These are phyloP conservation scores for Boletus rubroflammeus DNA, from an alignment of 768 basidiomycete species.

Conservation along the genomic window DNA sequence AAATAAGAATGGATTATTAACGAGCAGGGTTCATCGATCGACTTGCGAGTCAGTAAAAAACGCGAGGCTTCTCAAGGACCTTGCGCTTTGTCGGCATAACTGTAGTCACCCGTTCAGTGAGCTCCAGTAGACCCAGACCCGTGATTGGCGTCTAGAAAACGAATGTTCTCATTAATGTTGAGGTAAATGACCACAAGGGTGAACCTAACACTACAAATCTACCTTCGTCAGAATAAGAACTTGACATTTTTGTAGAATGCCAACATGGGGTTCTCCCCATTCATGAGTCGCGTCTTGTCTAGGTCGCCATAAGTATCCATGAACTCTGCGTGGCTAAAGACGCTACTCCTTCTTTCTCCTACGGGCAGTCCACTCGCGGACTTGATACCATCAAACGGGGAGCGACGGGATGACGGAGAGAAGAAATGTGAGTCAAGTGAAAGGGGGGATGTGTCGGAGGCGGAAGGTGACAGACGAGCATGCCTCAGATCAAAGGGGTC, in stretches of 20 bases:
- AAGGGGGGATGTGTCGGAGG: constrained; percentile 46
- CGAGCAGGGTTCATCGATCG: background rate
- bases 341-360: constrained; percentile 75
- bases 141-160: background rate
- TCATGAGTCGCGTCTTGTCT: constrained; percentile 62
- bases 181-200: background rate
- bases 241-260: constrained; percentile 93
- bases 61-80: background rate
- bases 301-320: constrained; percentile 81
- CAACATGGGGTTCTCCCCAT: constrained; percentile 85
- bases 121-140: background rate
- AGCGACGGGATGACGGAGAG: constrained; percentile 52
- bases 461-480: constrained; percentile 50
- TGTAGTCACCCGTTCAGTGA: background rate
- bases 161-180: background rate
- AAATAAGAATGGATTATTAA: background rate
- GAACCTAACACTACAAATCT: background rate
- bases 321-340: constrained; percentile 88
- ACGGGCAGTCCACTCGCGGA: constrained; percentile 76
- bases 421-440: constrained; percentile 65
- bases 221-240: constrained; percentile 65
- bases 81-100: background rate
- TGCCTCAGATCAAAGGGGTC: constrained; percentile 19
- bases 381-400: constrained; percentile 64
- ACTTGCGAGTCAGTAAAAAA: background rate